Evolutionary conservation across 768 basidiomycete genomes (phyloP).

Genomic region (Tricholoma furcatifolium): DNA sequence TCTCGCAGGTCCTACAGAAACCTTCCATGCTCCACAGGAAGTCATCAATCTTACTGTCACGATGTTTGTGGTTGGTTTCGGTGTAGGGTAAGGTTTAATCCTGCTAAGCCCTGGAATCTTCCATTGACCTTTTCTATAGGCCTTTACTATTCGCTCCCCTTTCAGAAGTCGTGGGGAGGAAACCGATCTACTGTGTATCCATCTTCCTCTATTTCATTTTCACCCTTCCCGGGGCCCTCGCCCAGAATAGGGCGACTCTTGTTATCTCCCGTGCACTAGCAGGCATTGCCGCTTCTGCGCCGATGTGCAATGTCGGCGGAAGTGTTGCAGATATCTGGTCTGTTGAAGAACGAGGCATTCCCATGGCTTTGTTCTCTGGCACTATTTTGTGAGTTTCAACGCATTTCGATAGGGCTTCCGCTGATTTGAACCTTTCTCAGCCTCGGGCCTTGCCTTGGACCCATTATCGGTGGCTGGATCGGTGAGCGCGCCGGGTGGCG

Average conservation of each 20-base stretch:
- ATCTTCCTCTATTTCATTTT: slow-evolving; percentile 43
- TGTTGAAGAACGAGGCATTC: slow-evolving; percentile 37
- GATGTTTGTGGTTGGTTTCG: slow-evolving; percentile 41
- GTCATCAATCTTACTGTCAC: slow-evolving; percentile 40
- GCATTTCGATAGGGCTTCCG: background rate
- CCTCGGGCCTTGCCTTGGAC: slow-evolving; percentile 45
- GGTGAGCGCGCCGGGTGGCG: slow-evolving; percentile 40
- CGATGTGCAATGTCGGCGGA: slow-evolving; percentile 39
- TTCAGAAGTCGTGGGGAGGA: slow-evolving; percentile 38
- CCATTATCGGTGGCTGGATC: slow-evolving; percentile 47
- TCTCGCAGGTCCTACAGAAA: slow-evolving; percentile 29
- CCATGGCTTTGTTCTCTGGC: slow-evolving; percentile 34
- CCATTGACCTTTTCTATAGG: slow-evolving; percentile 13
- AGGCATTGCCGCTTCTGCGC: background rate
- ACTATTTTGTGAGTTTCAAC: slow-evolving; percentile 39
- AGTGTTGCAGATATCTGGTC: slow-evolving; percentile 40
- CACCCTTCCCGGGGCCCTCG: slow-evolving; percentile 44
- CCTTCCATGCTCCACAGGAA: slow-evolving; percentile 30
- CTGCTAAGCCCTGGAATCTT: slow-evolving; percentile 7
- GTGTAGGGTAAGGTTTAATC: slow-evolving; percentile 27
- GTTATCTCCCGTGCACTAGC: slow-evolving; percentile 28
- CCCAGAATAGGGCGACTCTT: slow-evolving; percentile 33
- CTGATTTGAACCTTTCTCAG: slow-evolving; percentile 10
- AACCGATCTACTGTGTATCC: slow-evolving; percentile 33
- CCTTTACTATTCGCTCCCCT: slow-evolving; percentile 41